Evolutionary conservation across 192 early-diverging fungal species (phyloP).

Genomic region (Jimgerdemannia lactiflua): DNA sequence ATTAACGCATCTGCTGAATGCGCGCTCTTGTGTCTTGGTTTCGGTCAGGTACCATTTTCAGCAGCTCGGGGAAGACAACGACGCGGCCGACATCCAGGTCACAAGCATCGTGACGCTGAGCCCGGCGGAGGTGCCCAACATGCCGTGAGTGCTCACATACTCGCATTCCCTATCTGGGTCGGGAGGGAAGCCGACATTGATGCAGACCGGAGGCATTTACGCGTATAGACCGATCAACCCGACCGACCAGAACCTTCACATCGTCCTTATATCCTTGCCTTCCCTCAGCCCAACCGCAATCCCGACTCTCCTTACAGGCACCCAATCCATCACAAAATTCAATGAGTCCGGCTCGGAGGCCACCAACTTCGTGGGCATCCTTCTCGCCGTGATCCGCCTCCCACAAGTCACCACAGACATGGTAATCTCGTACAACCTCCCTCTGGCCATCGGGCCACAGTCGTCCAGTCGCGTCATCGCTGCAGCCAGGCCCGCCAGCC

Average conservation of each 20-base stretch:
- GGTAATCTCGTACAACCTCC: constrained; percentile 74
- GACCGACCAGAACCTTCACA: not conserved
- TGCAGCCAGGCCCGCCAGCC: constrained; percentile 11
- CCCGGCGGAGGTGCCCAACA: constrained; percentile 37
- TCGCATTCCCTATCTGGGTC: no score
- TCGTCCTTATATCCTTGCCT: constrained; percentile 3
- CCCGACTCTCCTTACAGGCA: constrained; percentile 55
- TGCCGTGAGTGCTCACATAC: constrained; percentile 47
- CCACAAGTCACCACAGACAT: constrained; percentile 69
- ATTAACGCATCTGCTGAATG: constrained; percentile 2
- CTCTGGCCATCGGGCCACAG: constrained; percentile 44
- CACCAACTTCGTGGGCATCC: constrained; percentile 59
- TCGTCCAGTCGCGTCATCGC: constrained; percentile 48
- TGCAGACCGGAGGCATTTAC: no score
- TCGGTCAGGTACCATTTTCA: constrained; percentile 68
- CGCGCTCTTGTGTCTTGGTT: not conserved
- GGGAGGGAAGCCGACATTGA: no score
- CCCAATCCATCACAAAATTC: constrained; percentile 78
- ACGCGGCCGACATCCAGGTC: constrained; percentile 47
- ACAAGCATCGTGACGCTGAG: constrained; percentile 34
- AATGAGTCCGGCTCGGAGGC: constrained; percentile 56
- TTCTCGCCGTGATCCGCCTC: constrained; percentile 72
- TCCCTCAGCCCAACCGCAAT: constrained; percentile 28
- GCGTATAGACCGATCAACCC: no score
- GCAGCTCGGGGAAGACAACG: constrained; percentile 77